Base-by-base conservation (phyloP, 2,329 filamentous ascomycete genomes). In the Aspergillus sclerotialis region DNA sequence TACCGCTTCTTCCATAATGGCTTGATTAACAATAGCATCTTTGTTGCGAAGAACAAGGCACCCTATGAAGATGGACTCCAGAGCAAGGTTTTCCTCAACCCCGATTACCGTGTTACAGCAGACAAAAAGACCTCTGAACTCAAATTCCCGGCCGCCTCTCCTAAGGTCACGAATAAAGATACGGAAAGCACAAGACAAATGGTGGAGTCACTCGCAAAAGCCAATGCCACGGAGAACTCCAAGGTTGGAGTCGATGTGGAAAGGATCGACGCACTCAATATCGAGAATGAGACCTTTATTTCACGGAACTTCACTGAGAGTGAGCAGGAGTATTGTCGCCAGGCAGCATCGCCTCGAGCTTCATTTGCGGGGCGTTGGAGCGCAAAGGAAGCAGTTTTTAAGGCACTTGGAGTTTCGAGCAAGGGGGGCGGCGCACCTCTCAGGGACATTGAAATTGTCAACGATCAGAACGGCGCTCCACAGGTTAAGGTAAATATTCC, bases 1-100 rank as follows among this genome's bases (percentile, higher is more conserved):
- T 98, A 98, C 75, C 80, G 92, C 45, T 96, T 86, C 78, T 94
- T 93, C 80, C 93, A 98, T 71, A 94, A 94, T 53, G 89, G 90
- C 44, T 75, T 98, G 62, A 89, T 96, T 75, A 95, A 94, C 75
- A 96, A 98, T 74, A 86, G 80, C 46, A 76, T 98, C 64, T 98
- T 98, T 67, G 88, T 94, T 43, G 89, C 93, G 63, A 98, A 98
- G 80, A 76, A 76, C 56, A 81, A 89, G 61, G 75, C 89, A 28
- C 93, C 92, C 28, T 98, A 96, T 69, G 80, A 80, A 29, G 87
- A 95, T 35, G 80, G 84, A 37, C 84, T 92, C 68, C 83, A 94
- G 67, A 77, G 78, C 63, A 77, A 82, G 45, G 83, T 98, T 48
- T 88, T 96, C 66, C 78, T 98, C 48, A 94, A 98, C 74, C 92